A percentile compares a stretch with the other conserved stretches of the same genome.
phyloP scores from a whole-genome alignment of 139 green algal species.

The Eudorina sp. region DNA sequence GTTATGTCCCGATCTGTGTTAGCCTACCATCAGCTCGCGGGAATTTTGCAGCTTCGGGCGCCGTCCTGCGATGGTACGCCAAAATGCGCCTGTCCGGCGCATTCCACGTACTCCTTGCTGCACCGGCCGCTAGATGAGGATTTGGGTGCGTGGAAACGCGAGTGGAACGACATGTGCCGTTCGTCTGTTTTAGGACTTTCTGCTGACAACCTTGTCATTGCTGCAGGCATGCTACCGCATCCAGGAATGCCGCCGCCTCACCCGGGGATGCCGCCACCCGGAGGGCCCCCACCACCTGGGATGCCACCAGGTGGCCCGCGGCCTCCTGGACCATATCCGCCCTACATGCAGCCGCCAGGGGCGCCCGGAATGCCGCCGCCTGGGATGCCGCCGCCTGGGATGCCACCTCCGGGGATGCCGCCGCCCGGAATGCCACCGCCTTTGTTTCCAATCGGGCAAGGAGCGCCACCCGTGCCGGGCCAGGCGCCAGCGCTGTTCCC shows the following conservation, averaged over 20 bases:
- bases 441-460: conserved; percentile 28
- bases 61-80: too few species aligned
- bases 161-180: too few species aligned
- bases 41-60: too few species aligned
- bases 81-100: too few species aligned
- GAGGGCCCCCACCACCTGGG: background rate
- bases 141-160: too few species aligned
- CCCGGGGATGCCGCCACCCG: conserved; percentile 27
- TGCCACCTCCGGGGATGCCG: conserved; percentile 1
- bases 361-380: conserved; percentile 11
- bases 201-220: background rate
- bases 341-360: conserved; percentile 26
- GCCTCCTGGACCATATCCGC: background rate
- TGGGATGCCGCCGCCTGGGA: background rate
- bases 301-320: conserved; percentile 12
- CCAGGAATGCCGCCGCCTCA: conserved; percentile 33
- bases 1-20: too few species aligned
- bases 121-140: too few species aligned
- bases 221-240: conserved; percentile 29
- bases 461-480: background rate
- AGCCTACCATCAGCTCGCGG: too few species aligned
- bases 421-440: conserved; percentile 6
- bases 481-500: conserved; percentile 30
- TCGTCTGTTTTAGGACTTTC: too few species aligned
- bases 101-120: too few species aligned